A percentile compares a stretch with the other conserved stretches of the same genome.
phyloP scores from a whole-genome alignment of 139 green algal species.

The Chloropicon primus region DNA sequence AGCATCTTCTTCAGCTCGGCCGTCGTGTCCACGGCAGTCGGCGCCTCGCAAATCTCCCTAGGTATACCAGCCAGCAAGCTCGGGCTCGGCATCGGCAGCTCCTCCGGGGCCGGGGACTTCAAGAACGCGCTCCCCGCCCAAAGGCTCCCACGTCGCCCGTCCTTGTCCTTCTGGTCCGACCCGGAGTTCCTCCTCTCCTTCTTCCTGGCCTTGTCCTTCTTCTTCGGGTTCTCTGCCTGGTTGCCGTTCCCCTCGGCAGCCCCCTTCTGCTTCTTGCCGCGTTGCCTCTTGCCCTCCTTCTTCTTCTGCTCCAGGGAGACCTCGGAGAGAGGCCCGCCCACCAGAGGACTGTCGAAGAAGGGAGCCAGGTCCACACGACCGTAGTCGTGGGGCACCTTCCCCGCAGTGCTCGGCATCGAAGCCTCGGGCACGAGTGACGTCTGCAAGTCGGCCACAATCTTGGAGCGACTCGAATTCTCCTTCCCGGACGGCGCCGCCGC shows the following conservation, averaged over 20 bases:
- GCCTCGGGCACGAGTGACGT: background rate
- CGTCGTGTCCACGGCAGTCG: background rate
- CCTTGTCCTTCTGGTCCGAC: background rate
- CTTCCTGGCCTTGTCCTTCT: slow-evolving; percentile 5
- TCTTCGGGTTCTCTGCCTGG: background rate
- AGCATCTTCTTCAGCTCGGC: background rate
- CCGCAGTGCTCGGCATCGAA: background rate
- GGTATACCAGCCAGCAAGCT: background rate
- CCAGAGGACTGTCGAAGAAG: background rate
- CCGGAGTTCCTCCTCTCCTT: background rate
- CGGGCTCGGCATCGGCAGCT: background rate
- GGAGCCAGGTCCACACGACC: background rate
- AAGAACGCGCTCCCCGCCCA: background rate
- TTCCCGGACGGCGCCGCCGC: no score
- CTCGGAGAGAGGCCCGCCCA: background rate
- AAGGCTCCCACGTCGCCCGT: background rate
- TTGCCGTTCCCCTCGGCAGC: background rate
- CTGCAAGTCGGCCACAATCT: no score
- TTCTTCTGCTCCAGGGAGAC: background rate
- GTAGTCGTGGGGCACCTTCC: background rate
- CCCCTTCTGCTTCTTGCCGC: background rate
- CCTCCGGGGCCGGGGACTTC: background rate
- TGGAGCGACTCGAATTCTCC: background rate
- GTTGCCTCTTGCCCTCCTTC: background rate
- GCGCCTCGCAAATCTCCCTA: background rate